Conservation (phyloP, 495 filamentous ascomycete species). For the Aspergillus leporis region DNA sequence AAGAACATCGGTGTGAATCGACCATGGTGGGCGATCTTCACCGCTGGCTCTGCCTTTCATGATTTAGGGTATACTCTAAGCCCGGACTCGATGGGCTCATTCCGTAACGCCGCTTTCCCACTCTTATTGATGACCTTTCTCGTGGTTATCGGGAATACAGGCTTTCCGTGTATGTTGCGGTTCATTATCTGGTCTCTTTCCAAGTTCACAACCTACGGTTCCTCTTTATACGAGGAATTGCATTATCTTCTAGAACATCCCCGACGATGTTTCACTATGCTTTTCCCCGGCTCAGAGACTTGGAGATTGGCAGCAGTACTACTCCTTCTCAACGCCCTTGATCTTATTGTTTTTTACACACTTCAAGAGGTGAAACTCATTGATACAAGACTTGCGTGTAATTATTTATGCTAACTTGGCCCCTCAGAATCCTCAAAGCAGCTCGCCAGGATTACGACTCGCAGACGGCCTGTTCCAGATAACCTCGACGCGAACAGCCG, state of each 20-base stretch:
- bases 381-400: slow-evolving; percentile 11
- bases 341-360: slow-evolving; percentile 73
- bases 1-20: slow-evolving; percentile 52
- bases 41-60: slow-evolving; percentile 74
- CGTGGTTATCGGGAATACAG: slow-evolving; percentile 85
- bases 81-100: slow-evolving; percentile 83
- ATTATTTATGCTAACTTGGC: not conserved
- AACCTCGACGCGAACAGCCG: slow-evolving; percentile 76
- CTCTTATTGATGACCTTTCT: slow-evolving; percentile 72
- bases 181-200: slow-evolving; percentile 75
- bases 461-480: slow-evolving; percentile 83
- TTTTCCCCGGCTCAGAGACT: slow-evolving; percentile 78
- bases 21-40: slow-evolving; percentile 85
- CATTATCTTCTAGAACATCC: slow-evolving; percentile 85
- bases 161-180: slow-evolving; percentile 83
- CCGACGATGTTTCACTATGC: slow-evolving; percentile 82
- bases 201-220: slow-evolving; percentile 50
- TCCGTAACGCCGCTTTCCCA: slow-evolving; percentile 66
- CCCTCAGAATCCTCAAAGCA: slow-evolving; percentile 45
- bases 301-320: slow-evolving; percentile 86
- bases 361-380: slow-evolving; percentile 67
- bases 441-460: slow-evolving; percentile 62
- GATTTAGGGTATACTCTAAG: slow-evolving; percentile 80
- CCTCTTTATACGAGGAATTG: slow-evolving; percentile 72
- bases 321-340: slow-evolving; percentile 72